These are phyloP conservation scores for Bryum argenteum DNA, from an alignment of 225 moss, liverwort and hornwort genomes.

Conservation along the genomic window DNA sequence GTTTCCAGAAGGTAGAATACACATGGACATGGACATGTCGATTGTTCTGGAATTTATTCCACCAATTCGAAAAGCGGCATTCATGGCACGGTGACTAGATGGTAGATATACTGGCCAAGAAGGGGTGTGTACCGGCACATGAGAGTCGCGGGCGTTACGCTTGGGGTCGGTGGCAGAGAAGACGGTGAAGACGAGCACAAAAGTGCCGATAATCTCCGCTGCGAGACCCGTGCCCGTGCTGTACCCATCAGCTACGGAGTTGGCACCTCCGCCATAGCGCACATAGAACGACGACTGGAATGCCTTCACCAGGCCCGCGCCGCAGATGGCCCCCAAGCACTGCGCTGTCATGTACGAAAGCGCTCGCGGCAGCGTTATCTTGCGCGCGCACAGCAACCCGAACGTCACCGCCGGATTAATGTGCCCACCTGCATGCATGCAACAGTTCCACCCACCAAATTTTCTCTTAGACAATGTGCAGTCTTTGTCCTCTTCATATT, in stretches of 20 bases:
- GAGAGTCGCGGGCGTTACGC: slow-evolving; percentile 59
- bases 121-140: slow-evolving; percentile 41
- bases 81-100: too few relatives aligned
- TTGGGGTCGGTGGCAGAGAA: slow-evolving; percentile 64
- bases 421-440: slow-evolving; percentile 42
- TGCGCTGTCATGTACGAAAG: slow-evolving; percentile 53
- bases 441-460: not conserved
- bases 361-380: slow-evolving; percentile 48
- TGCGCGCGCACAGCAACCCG: slow-evolving; percentile 48
- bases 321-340: slow-evolving; percentile 57
- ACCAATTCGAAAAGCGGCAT: too few relatives aligned
- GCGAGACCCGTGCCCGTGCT: slow-evolving; percentile 36
- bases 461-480: too few relatives aligned
- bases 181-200: slow-evolving; percentile 51
- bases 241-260: slow-evolving; percentile 30
- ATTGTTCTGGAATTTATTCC: too few relatives aligned
- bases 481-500: too few relatives aligned
- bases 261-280: slow-evolving; percentile 35
- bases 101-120: too few relatives aligned
- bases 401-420: slow-evolving; percentile 58
- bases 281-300: slow-evolving; percentile 46
- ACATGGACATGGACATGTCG: too few relatives aligned
- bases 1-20: too few relatives aligned
- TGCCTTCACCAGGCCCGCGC: slow-evolving; percentile 52
- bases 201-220: slow-evolving; percentile 55